phyloP scores from a whole-genome alignment of 2,329 filamentous ascomycete species.

The Penicillium digitatum region DNA sequence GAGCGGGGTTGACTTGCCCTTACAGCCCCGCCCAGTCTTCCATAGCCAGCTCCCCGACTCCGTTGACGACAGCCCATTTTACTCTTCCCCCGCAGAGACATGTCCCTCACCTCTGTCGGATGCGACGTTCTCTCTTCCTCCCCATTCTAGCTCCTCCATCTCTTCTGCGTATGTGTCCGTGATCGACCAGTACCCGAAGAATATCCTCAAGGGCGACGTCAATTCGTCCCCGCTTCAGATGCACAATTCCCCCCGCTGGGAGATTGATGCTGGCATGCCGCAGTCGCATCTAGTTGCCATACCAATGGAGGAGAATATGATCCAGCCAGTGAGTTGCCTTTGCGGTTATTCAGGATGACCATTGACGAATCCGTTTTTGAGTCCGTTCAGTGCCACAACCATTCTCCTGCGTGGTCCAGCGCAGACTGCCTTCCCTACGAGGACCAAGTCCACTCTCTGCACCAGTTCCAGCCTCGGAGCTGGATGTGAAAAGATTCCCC shows the following conservation, averaged over 20 bases:
- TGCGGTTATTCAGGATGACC: conserved; percentile 39
- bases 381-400: conserved; percentile 25
- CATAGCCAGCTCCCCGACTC: conserved; percentile 36
- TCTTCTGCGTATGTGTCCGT: conserved; percentile 34
- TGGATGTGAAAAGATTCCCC: conserved; percentile 10
- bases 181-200: conserved; percentile 36
- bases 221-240: conserved; percentile 35
- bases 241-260: conserved; percentile 34
- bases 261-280: conserved; percentile 28
- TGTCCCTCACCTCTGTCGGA: conserved; percentile 45
- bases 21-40: conserved; percentile 29
- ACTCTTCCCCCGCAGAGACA: conserved; percentile 42
- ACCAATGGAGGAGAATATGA: conserved; percentile 34
- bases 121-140: conserved; percentile 32
- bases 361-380: conserved; percentile 14
- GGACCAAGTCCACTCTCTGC: conserved; percentile 22
- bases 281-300: conserved; percentile 35
- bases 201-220: conserved; percentile 31
- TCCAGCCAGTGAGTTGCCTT: conserved; percentile 36
- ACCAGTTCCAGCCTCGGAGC: conserved; percentile 19
- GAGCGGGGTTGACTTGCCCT: conserved; percentile 35
- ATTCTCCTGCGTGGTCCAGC: conserved; percentile 24
- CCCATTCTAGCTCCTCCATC: conserved; percentile 30
- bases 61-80: conserved; percentile 41
- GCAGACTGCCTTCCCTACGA: conserved; percentile 25